phyloP scores from a whole-genome alignment of 345 rosid species.

The Eucalyptus curtisii region DNA sequence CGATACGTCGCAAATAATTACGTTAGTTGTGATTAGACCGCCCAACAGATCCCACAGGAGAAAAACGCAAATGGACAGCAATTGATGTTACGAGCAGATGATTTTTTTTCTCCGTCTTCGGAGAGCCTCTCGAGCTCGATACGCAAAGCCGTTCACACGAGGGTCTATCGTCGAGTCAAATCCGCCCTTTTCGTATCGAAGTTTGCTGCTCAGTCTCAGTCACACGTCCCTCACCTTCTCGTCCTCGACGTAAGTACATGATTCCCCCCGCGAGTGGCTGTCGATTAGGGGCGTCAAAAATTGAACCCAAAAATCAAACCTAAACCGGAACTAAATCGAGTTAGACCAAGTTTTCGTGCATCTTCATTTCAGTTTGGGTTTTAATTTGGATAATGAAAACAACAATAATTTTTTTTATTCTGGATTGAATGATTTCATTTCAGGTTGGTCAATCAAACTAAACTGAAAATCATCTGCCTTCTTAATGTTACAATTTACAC shows the following conservation, averaged over 20 bases:
- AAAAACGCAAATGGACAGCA: background rate
- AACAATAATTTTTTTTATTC: no score
- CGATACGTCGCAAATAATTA: background rate
- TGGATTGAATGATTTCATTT: no score
- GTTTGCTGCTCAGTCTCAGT: background rate
- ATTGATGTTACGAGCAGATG: background rate
- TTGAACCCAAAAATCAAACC: no score
- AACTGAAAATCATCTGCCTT: no score
- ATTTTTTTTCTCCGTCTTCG: background rate
- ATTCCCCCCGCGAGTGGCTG: background rate
- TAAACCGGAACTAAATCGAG: no score
- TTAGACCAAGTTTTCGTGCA: no score
- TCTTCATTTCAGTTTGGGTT: no score
- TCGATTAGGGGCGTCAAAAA: background rate
- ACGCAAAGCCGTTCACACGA: background rate
- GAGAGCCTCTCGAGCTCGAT: background rate
- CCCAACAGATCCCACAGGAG: background rate
- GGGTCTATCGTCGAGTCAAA: background rate
- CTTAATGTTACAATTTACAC: no score
- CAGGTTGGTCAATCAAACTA: no score
- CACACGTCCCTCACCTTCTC: background rate
- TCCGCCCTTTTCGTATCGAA: background rate
- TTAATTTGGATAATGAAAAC: no score
- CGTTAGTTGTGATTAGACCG: background rate
- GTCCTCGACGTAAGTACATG: background rate